phyloP scores from a whole-genome alignment of 352 stramenopile species.

The Phytophthora chlamydospora region DNA sequence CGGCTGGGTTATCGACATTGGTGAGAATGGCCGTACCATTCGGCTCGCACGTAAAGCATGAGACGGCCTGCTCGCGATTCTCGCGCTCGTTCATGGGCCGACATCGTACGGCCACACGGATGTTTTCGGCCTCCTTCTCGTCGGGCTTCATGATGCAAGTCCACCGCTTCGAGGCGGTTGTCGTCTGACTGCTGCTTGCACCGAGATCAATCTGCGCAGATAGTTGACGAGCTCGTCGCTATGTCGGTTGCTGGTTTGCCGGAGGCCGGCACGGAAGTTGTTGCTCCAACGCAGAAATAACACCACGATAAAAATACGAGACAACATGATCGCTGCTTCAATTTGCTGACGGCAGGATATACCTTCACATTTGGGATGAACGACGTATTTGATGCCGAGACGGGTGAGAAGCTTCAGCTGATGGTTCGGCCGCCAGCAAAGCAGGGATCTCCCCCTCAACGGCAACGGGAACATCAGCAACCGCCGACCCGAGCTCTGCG shows the following conservation, averaged over 20 bases:
- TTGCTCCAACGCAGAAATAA: conserved; percentile 18
- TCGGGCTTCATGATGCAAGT: conserved; percentile 63
- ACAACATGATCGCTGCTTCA: not conserved
- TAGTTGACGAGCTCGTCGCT: conserved; percentile 7
- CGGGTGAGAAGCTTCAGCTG: conserved; percentile 57
- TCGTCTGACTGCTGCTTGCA: not conserved
- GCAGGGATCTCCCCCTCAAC: not conserved
- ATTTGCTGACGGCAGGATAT: not conserved
- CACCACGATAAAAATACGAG: conserved; percentile 32
- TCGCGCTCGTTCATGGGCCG: conserved; percentile 92
- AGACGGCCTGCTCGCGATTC: conserved; percentile 72
- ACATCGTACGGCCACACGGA: conserved; percentile 92
- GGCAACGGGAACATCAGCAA: not conserved
- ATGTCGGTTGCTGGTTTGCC: conserved; percentile 27
- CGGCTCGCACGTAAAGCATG: conserved; percentile 67
- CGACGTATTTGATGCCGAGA: conserved; percentile 71
- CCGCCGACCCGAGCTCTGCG: conserved; percentile 26
- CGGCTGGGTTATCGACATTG: conserved; percentile 80
- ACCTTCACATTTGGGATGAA: conserved; percentile 13
- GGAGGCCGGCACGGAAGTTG: conserved; percentile 6
- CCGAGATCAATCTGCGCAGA: conserved; percentile 4
- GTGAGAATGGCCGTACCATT: conserved; percentile 82
- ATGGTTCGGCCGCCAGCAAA: conserved; percentile 12
- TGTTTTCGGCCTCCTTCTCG: conserved; percentile 89
- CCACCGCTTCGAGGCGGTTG: conserved; percentile 35